Conservation (phyloP, 139 green algal genomes). For the Nannochloris sp. region DNA sequence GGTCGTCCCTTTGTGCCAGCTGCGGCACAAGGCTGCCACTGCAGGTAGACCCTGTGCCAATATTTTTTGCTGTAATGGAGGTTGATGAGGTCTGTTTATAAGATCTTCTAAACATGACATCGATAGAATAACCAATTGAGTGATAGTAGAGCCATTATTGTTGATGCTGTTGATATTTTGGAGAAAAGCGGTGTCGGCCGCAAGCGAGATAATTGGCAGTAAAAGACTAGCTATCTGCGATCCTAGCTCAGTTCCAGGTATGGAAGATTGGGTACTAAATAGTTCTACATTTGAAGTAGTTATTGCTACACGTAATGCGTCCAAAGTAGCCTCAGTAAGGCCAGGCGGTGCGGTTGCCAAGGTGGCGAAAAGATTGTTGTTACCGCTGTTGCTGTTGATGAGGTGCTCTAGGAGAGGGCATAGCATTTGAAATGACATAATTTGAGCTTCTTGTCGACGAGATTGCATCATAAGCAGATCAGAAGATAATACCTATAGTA, state of each 20-base stretch:
- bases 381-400: too few relatives aligned
- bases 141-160: too few relatives aligned
- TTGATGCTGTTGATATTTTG: background rate
- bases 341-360: too few relatives aligned
- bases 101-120: background rate
- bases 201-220: background rate
- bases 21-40: background rate
- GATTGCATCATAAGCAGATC: too few relatives aligned
- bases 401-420: conserved; percentile 9
- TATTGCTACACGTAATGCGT: background rate
- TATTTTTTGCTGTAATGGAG: background rate
- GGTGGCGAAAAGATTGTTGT: too few relatives aligned
- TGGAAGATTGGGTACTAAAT: too few relatives aligned
- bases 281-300: too few relatives aligned
- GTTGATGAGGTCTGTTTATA: background rate
- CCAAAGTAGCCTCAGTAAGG: background rate
- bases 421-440: conserved; percentile 4
- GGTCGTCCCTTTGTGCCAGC: too few relatives aligned
- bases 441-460: too few relatives aligned
- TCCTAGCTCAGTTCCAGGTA: background rate
- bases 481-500: too few relatives aligned
- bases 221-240: background rate
- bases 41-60: background rate
- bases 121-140: background rate
- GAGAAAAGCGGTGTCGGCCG: background rate